Conservation (phyloP, 2,329 filamentous ascomycete genomes). For the Aspergillus latus region DNA sequence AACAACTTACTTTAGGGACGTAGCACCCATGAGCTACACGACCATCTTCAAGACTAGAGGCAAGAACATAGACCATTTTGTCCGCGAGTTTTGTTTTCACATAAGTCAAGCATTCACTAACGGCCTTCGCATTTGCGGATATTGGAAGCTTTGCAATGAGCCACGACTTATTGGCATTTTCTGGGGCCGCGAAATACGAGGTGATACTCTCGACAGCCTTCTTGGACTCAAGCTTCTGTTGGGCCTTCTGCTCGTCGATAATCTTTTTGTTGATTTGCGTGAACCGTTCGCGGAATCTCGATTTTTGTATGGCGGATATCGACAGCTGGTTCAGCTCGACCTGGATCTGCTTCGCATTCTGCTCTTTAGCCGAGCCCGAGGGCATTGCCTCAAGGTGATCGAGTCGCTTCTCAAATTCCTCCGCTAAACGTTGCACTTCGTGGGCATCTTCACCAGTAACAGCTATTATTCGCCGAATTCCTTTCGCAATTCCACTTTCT, state of each 20-base stretch:
- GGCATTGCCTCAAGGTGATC: slow-evolving; percentile 68
- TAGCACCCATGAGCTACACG: slow-evolving; percentile 86
- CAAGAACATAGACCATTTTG: slow-evolving; percentile 84
- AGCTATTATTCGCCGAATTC: slow-evolving; percentile 91
- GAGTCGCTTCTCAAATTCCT: slow-evolving; percentile 70
- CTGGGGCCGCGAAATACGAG: slow-evolving; percentile 67
- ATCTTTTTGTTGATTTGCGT: slow-evolving; percentile 78
- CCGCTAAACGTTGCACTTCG: slow-evolving; percentile 74
- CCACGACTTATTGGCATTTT: slow-evolving; percentile 67
- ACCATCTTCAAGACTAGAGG: slow-evolving; percentile 62
- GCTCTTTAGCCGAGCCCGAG: slow-evolving; percentile 75
- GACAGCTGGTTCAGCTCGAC: slow-evolving; percentile 77
- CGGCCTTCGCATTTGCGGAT: slow-evolving; percentile 77
- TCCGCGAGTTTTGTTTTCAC: slow-evolving; percentile 84
- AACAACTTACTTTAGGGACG: slow-evolving; percentile 70
- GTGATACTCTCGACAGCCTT: slow-evolving; percentile 78
- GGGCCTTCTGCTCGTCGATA: slow-evolving; percentile 86
- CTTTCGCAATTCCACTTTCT: slow-evolving; percentile 96
- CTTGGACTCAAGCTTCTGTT: slow-evolving; percentile 88
- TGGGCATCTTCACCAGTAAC: slow-evolving; percentile 89
- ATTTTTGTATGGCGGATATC: slow-evolving; percentile 82
- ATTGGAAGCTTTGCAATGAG: slow-evolving; percentile 76
- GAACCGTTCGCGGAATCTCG: slow-evolving; percentile 73
- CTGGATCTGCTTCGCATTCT: slow-evolving; percentile 72
- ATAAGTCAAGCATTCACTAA: slow-evolving; percentile 85